Evolutionary conservation across 768 basidiomycete genomes (phyloP), one percentile per base, ranked within the genome.

Genomic region (Mycena alexandri): DNA sequence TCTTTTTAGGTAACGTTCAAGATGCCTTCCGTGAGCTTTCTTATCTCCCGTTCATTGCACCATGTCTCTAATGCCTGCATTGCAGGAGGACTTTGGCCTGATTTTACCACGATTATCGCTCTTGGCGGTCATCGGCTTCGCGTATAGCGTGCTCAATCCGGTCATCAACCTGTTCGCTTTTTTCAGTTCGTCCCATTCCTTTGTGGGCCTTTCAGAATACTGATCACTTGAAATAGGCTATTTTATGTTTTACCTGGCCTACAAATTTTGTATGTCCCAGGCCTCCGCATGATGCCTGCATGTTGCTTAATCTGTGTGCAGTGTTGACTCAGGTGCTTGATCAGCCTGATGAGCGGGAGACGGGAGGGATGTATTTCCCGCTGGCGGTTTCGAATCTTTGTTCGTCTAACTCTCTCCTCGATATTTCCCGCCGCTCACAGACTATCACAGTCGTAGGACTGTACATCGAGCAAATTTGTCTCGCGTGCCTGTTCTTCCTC

Each of bases 401-500:
- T 87, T 72, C 60, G 84, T 73, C 43, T 9, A 41, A 21, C 24
- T 68, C 12, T 65, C 16, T 10, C n/a, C 43, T 53, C 56, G 34
- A 11, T 77, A 77, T 65, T 68, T 77, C 36, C 12, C n/a, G n/a
- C 34, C 51, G 50, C 55, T 59, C 5, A 60, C 9, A 8, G 53
- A 19, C 21, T 12, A 5, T 29, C 51, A 19, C 72, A 89, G 79
- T 92, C 71, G 87, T 89, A 33, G 91, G 90, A 0, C 81, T 93
- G 51, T 93, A 93, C 75, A 89, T 92, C 72, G 87, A 90, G 72
- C 87, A 92, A 72, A 78, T 91, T 34, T 89, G 87, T 70, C 78
- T 92, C 19, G 82, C 85, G 8, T 89, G 87, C 19, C 80, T 92
- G 12, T 90, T 92, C 80, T 92, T 93, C 84, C 78, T 93, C 61